These are phyloP conservation scores for Leishmania amazonensis DNA, from an alignment of 208 protist species.

Conservation along the genomic window DNA sequence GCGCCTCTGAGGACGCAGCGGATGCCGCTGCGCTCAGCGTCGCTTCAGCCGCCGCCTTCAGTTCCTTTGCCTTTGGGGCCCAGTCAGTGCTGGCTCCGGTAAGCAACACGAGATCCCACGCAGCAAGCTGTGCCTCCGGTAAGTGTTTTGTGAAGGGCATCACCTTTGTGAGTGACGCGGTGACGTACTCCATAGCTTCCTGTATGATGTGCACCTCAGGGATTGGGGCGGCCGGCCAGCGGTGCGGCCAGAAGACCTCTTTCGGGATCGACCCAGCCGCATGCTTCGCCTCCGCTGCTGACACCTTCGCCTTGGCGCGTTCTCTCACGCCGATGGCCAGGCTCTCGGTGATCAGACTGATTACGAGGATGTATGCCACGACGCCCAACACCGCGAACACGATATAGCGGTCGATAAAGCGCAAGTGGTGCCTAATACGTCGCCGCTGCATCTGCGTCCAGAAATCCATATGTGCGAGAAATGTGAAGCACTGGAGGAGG, in stretches of 20 bases:
- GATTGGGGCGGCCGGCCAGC: slow-evolving; percentile 18
- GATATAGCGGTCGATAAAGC: slow-evolving; percentile 29
- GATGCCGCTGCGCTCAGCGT: background rate
- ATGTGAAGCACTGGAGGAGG: slow-evolving; percentile 7
- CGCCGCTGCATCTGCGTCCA: slow-evolving; percentile 1
- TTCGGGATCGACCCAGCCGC: background rate
- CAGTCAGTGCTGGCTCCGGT: background rate
- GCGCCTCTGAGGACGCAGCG: background rate
- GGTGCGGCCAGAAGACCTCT: slow-evolving; percentile 22
- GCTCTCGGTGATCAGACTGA: slow-evolving; percentile 25
- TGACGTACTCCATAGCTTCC: slow-evolving; percentile 25
- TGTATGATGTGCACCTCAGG: slow-evolving; percentile 22
- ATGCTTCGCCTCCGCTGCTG: background rate
- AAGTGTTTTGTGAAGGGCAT: slow-evolving; percentile 14
- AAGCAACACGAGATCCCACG: slow-evolving; percentile 26
- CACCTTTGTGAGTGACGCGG: slow-evolving; percentile 2
- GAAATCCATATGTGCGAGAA: slow-evolving; percentile 12
- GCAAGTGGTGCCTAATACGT: slow-evolving; percentile 16
- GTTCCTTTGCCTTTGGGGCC: background rate
- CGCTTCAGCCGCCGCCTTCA: slow-evolving; percentile 10
- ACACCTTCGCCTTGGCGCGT: background rate
- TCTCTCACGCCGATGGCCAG: slow-evolving; percentile 19
- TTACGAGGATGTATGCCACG: slow-evolving; percentile 26
- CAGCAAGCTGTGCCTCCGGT: slow-evolving; percentile 13
- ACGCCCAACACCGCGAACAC: slow-evolving; percentile 36